Evolutionary conservation across 768 basidiomycete genomes (phyloP).

Genomic region (Fomitopsis serialis): DNA sequence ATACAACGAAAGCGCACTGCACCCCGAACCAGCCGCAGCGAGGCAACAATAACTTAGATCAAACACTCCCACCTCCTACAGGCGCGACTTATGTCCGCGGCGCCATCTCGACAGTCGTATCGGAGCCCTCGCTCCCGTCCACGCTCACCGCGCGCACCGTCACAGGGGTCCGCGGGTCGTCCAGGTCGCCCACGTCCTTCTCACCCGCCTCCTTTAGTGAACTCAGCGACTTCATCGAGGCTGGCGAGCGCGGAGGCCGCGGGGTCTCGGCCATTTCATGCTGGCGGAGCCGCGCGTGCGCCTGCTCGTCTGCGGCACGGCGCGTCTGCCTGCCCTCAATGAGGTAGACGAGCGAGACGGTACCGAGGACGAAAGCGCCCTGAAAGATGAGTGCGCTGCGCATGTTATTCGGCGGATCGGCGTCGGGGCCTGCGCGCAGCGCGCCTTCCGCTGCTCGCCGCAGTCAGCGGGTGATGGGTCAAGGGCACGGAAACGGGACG

Average conservation of each 20-base stretch:
- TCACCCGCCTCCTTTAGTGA: too few relatives aligned
- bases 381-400: slow-evolving; percentile 61
- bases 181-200: too few relatives aligned
- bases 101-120: background rate
- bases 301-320: slow-evolving; percentile 50
- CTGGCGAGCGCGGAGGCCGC: background rate
- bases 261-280: background rate
- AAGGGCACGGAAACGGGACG: slow-evolving; percentile 16
- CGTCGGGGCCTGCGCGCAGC: slow-evolving; percentile 54
- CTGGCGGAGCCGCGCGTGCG: background rate
- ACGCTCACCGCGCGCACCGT: background rate
- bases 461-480: background rate
- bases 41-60: too few relatives aligned
- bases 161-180: too few relatives aligned
- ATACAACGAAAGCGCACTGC: too few relatives aligned
- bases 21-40: too few relatives aligned
- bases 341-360: slow-evolving; percentile 40
- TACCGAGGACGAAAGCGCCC: slow-evolving; percentile 40
- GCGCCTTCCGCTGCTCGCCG: slow-evolving; percentile 52
- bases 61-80: too few relatives aligned
- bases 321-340: slow-evolving; percentile 58
- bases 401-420: slow-evolving; percentile 74
- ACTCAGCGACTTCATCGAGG: background rate
- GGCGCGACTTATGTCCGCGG: background rate
- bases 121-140: background rate